Evolutionary conservation across 1,139 yeast genomes (phyloP), one percentile per base, ranked within the genome.

Genomic region (Hansenula sp.): DNA sequence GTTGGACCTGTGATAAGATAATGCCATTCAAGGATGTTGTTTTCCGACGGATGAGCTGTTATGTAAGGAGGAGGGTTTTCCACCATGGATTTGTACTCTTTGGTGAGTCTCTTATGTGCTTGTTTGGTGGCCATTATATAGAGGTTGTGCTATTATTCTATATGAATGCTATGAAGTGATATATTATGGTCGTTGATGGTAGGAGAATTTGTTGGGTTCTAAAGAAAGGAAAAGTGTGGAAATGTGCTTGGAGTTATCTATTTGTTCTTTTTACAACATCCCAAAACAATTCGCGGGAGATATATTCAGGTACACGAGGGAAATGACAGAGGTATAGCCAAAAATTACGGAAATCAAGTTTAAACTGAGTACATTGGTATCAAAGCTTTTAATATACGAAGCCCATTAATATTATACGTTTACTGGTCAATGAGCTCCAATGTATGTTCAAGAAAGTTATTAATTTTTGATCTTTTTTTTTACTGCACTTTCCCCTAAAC

Each of bases 41-140:
- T 72, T 49, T 90, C 97, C 48, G 82, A 79, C 3, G 97, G 96
- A 47, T 83, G 81, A n/a, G 96, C 96, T 18, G 70, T 69, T 44
- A 90, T 81, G 55, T 67, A 89, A 5, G 95, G 96, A 6, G 94
- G 88, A 1, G 96, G 96, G 53, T 76, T 82, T 45, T 79, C 81
- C 55, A 75, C 77, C 52, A 90, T 77, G 40, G 78, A 68, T 63
- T 83, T 85, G 65, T 87, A 90, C 68, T 90, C 97, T 58, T 85
- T 81, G 3, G 87, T 79, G 46, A 90, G 77, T 41, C 74, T 56
- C 46, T 67, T 69, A 40, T 63, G 63, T 2, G 74, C 73, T 43
- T 66, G 72, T 54, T 76, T 68, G 4, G 81, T 71, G n/a, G 81
- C 81, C 83, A 77, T 77, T 16, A 31, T 43, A 9, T 21, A n/a